Percentiles rank a stretch among this genome's conserved stretches.
Evolutionary conservation across 2,329 filamentous ascomycete genomes (phyloP).

Genomic region (Aspergillus latus): DNA sequence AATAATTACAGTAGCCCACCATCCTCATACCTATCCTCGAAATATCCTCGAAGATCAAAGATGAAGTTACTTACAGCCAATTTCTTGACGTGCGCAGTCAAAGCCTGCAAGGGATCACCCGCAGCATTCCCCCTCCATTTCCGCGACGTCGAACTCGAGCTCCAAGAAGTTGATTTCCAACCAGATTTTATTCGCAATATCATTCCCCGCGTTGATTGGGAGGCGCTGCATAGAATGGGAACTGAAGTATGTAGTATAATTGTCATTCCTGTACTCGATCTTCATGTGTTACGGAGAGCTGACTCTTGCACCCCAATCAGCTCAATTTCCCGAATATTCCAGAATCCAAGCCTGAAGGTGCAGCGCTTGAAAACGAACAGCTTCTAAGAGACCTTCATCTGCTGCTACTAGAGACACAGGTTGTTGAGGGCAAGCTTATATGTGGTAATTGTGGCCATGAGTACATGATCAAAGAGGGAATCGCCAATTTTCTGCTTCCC

Average conservation of each 20-base stretch:
- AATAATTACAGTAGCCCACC: not conserved
- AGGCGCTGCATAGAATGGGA: constrained; percentile 71
- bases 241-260: constrained; percentile 55
- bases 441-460: constrained; percentile 92
- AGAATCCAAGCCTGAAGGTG: constrained; percentile 61
- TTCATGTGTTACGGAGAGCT: not conserved
- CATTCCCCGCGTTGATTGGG: constrained; percentile 84
- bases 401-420: constrained; percentile 83
- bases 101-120: constrained; percentile 81
- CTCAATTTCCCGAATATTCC: constrained; percentile 76
- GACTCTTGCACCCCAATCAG: constrained; percentile 45
- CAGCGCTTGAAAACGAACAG: constrained; percentile 65
- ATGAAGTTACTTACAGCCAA: constrained; percentile 98
- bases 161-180: constrained; percentile 79
- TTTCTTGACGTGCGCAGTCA: constrained; percentile 94
- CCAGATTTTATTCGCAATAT: constrained; percentile 79
- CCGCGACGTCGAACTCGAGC: constrained; percentile 84
- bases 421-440: constrained; percentile 82
- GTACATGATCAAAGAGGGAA: constrained; percentile 92
- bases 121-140: constrained; percentile 88
- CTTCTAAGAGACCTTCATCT: constrained; percentile 75
- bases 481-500: constrained; percentile 92
- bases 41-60: not conserved
- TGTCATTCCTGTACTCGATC: too few relatives aligned
- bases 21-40: not conserved